Percentiles rank a stretch among this genome's conserved stretches.
phyloP scores from a whole-genome alignment of 805 yeast species.

The Saccharomyces kudriavzevii region DNA sequence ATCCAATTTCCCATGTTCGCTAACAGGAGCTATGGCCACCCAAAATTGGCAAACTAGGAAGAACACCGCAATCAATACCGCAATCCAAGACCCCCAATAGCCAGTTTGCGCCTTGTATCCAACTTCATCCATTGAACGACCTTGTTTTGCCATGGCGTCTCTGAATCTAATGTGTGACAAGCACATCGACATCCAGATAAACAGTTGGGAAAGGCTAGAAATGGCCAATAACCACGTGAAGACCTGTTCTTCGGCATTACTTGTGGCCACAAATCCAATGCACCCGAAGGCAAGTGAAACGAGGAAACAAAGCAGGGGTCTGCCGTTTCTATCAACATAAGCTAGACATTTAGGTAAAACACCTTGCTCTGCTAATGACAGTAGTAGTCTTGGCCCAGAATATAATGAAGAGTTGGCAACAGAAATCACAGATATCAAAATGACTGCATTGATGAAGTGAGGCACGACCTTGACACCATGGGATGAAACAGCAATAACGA shows the following conservation, averaged over 20 bases:
- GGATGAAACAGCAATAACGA: constrained; percentile 41
- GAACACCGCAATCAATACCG: constrained; percentile 42
- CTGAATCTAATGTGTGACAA: constrained; percentile 63
- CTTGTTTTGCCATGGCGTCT: constrained; percentile 44
- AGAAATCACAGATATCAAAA: constrained; percentile 49
- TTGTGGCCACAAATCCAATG: constrained; percentile 55
- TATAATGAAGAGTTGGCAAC: constrained; percentile 57
- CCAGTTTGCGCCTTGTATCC: constrained; percentile 54
- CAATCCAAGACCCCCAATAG: constrained; percentile 47
- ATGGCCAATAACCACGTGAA: constrained; percentile 73
- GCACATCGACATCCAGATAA: constrained; percentile 74
- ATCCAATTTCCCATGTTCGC: constrained; percentile 19
- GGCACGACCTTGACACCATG: constrained; percentile 37
- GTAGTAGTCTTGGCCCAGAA: constrained; percentile 50
- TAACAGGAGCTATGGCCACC: constrained; percentile 58
- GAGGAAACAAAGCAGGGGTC: constrained; percentile 46
- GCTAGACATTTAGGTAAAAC: constrained; percentile 41
- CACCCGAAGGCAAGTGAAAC: constrained; percentile 43
- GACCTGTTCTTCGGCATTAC: constrained; percentile 45
- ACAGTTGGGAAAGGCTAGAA: constrained; percentile 67
- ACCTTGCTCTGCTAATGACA: constrained; percentile 45
- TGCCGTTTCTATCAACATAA: constrained; percentile 43
- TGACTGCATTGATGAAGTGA: constrained; percentile 49
- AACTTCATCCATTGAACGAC: constrained; percentile 48
- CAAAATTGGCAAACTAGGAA: constrained; percentile 63